Evolutionary conservation across 805 yeast species (phyloP), one percentile per base, ranked within the genome.

Genomic region (Pichia sporocuriosa): DNA sequence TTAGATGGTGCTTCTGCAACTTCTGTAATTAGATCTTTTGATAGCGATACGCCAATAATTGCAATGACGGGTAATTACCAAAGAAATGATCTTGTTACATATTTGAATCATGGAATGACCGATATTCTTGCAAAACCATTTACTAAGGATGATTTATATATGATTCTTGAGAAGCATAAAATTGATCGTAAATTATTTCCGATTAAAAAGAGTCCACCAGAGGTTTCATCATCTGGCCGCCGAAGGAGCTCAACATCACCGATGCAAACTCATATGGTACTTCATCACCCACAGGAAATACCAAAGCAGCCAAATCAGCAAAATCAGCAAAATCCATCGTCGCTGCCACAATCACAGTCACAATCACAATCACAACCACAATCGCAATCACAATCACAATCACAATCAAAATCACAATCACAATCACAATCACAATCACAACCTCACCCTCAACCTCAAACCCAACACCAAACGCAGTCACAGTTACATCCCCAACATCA

Each of bases 71-170:
- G 95, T 31, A 87, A 86, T 57, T 84, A 86, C 43, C 82, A 84
- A 51, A 85, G 82, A 49, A 78, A 81, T 50, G 95, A 87, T 60
- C 68, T 87, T 44, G 83, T 84, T 35, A 82, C 80, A 1, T 87
- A 84, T 59, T 65, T 85, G 45, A 82, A 81, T 52, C 86, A 87
- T 55, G 97, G 96, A 4, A 88, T 88, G 86, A 81, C 85, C 44
- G 96, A 87, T 61, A 86, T 93, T 28, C 67, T 93, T 48, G 95
- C 95, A 4, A 87, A 93, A 57, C 98, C 98, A 1, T 93, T 93
- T 59, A 83, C 95, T 2, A 87, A 84, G 56, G 85, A 81, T 50
- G 95, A 86, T 57, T 68, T 93, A 43, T 84, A 81, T 55, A 70
- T 79, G 46, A 85, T 88, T 55, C 65, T 90, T 40, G 79, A 83